Evolutionary conservation across 257 asterid species (phyloP).

Genomic region (Thymus quinquecostatus): DNA sequence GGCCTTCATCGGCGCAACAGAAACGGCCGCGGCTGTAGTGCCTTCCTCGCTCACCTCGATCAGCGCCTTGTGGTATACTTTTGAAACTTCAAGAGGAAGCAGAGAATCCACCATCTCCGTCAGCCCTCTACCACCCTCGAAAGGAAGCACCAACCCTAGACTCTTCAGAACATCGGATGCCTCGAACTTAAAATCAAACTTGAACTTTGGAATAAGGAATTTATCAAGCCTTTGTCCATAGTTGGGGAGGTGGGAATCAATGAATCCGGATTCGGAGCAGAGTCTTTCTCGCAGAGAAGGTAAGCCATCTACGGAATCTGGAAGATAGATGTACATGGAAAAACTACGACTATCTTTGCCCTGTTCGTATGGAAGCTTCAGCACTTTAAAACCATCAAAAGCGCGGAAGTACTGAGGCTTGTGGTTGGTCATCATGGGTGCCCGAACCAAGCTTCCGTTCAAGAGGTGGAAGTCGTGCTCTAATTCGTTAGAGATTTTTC

Average conservation of each 20-base stretch:
- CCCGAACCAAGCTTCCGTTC: neutral
- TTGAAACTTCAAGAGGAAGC: neutral
- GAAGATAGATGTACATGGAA: neutral
- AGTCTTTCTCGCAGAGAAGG: no score
- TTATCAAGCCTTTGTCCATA: accelerated
- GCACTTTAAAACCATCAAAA: neutral
- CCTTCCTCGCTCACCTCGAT: constrained; percentile 5
- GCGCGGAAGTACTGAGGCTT: neutral
- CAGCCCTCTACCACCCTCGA: neutral
- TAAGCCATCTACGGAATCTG: neutral
- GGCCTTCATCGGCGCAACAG: neutral
- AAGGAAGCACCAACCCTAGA: neutral
- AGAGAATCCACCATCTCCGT: neutral
- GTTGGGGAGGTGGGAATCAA: neutral
- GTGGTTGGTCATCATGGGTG: neutral
- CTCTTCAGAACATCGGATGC: neutral
- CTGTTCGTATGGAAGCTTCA: neutral
- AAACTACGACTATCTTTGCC: neutral
- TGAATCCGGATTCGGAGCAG: no score
- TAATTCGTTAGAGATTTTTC: neutral
- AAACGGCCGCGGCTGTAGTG: neutral
- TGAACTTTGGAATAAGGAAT: neutral
- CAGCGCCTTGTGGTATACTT: neutral
- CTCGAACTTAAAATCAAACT: neutral
- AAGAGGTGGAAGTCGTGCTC: neutral